Percentiles rank a stretch among this genome's conserved stretches.
phyloP scores from a whole-genome alignment of 179 eudicot species.

The Amaranthus tricolor region DNA sequence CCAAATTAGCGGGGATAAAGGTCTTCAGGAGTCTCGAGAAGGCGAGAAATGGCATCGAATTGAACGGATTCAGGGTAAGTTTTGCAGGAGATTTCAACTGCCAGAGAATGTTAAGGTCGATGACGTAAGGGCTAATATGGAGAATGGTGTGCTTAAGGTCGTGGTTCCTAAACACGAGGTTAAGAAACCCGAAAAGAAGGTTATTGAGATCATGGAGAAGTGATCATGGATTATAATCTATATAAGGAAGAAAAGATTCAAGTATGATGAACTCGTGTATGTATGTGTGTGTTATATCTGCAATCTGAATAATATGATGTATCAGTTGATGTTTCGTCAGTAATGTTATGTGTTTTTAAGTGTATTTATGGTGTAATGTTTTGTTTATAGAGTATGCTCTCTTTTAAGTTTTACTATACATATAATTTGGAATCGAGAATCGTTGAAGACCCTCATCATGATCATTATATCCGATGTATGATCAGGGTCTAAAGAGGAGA shows the following conservation, averaged over 20 bases:
- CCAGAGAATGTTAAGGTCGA: conserved; percentile 44
- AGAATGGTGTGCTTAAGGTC: conserved; percentile 51
- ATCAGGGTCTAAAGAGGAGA: no score
- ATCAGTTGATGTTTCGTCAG: no score
- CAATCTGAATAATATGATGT: no score
- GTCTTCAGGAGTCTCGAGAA: background rate
- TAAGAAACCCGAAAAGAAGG: conserved; percentile 30
- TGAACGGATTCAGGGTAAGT: conserved; percentile 50
- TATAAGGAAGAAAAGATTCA: background rate
- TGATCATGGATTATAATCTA: background rate
- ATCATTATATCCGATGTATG: no score
- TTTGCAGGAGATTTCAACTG: conserved; percentile 39
- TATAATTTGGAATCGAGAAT: no score
- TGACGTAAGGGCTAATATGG: conserved; percentile 42
- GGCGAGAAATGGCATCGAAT: conserved; percentile 45
- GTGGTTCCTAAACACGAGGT: conserved; percentile 34
- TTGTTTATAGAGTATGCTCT: no score
- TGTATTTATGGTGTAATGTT: no score
- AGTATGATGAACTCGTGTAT: no score
- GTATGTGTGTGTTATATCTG: no score
- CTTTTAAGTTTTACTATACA: no score
- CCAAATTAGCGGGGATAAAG: conserved; percentile 24
- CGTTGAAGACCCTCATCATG: no score
- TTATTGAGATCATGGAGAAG: conserved; percentile 9
- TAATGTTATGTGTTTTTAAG: no score